Percentiles rank a stretch among this genome's conserved stretches.
Conservation (phyloP, 2,329 filamentous ascomycete species). For the Clonostachys chloroleuca region DNA sequence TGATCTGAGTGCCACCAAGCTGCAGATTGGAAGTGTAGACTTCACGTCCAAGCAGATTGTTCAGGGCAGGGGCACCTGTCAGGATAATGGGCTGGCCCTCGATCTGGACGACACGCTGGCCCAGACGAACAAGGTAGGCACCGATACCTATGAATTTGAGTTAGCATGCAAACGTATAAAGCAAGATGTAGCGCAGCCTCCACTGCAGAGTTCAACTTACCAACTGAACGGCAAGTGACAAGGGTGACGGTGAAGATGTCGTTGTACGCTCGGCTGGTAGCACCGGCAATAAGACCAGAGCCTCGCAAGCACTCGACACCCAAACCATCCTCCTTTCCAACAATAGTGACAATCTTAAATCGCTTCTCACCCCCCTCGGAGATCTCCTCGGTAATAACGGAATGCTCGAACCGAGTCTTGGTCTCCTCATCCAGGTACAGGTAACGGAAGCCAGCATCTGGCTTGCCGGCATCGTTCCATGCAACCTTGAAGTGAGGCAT, state of each 20-base stretch:
- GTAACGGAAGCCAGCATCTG: constrained; percentile 92
- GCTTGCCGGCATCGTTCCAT: constrained; percentile 82
- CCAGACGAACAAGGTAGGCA: constrained; percentile 96
- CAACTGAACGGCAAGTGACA: constrained; percentile 96
- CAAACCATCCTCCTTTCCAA: constrained; percentile 91
- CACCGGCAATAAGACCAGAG: constrained; percentile 96
- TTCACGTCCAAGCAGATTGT: constrained; percentile 96
- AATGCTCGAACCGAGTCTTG: constrained; percentile 80
- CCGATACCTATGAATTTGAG: constrained; percentile 65
- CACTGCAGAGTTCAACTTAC: constrained; percentile 39
- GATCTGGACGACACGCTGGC: constrained; percentile 97
- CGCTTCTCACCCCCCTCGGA: constrained; percentile 83
- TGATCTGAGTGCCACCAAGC: constrained; percentile 99
- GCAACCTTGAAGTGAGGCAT: constrained; percentile 97
- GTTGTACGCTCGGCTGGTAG: constrained; percentile 93
- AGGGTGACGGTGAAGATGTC: constrained; percentile 98
- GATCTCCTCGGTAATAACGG: constrained; percentile 74
- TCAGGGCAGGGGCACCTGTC: constrained; percentile 93
- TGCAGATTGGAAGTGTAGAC: constrained; percentile 99
- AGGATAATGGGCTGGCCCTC: constrained; percentile 98
- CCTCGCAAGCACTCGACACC: constrained; percentile 97
- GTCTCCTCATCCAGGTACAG: constrained; percentile 85
- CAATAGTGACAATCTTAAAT: constrained; percentile 88
- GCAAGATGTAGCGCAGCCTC: neutral
- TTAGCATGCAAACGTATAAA: constrained; percentile 20